phyloP scores from a whole-genome alignment of 1,139 yeast genomes.

The Pichia sp. region DNA sequence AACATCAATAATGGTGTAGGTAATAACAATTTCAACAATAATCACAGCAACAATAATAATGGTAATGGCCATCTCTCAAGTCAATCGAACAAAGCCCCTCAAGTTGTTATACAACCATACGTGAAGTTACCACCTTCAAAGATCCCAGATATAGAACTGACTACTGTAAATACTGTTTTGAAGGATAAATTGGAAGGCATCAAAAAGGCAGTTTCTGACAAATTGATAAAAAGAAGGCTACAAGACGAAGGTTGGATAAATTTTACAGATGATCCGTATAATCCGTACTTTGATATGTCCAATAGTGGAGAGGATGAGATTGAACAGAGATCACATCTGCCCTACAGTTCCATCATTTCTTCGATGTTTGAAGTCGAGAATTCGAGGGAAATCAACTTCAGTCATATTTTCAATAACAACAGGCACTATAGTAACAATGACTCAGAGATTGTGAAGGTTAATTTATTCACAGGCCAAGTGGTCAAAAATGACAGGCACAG shows the following conservation, averaged over 20 bases:
- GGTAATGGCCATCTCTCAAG: background rate
- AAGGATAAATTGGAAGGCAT: slow-evolving; percentile 76
- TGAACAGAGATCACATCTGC: slow-evolving; percentile 60
- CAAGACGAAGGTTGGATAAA: slow-evolving; percentile 73
- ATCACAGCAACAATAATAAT: slow-evolving; percentile 10
- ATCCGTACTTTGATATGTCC: slow-evolving; percentile 75
- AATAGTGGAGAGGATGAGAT: slow-evolving; percentile 43
- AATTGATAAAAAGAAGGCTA: slow-evolving; percentile 66
- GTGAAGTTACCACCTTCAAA: slow-evolving; percentile 85
- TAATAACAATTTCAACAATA: slow-evolving; percentile 1
- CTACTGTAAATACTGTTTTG: slow-evolving; percentile 73
- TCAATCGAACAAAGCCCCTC: slow-evolving; percentile 11
- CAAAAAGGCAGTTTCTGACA: slow-evolving; percentile 76
- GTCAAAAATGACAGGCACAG: slow-evolving; percentile 33
- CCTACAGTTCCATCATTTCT: slow-evolving; percentile 77
- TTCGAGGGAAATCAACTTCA: slow-evolving; percentile 48
- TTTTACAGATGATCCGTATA: slow-evolving; percentile 84
- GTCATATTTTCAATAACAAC: slow-evolving; percentile 34
- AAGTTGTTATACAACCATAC: slow-evolving; percentile 59
- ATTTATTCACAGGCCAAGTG: slow-evolving; percentile 37
- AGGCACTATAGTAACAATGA: slow-evolving; percentile 35
- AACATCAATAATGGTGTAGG: background rate
- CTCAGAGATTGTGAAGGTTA: slow-evolving; percentile 43
- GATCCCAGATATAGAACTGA: slow-evolving; percentile 87
- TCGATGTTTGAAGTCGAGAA: slow-evolving; percentile 68